These are phyloP conservation scores for Diplocarpon mali DNA, from an alignment of 2,329 filamentous ascomycete genomes.

Conservation along the genomic window DNA sequence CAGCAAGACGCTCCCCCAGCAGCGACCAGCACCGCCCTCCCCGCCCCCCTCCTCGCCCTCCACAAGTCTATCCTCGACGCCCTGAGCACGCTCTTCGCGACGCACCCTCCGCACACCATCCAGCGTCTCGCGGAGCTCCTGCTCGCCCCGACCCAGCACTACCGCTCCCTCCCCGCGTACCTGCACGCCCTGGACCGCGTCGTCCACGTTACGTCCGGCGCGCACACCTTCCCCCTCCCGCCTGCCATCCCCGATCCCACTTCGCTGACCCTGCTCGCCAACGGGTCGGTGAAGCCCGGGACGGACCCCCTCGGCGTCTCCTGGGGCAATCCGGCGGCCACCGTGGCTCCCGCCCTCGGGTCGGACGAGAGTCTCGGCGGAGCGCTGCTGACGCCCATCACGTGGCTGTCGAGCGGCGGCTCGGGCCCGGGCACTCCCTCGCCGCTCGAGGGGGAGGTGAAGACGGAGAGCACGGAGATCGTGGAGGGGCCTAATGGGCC, in stretches of 20 bases:
- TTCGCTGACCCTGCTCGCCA: constrained; percentile 41
- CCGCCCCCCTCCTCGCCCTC: constrained; percentile 52
- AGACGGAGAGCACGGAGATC: constrained; percentile 66
- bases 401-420: constrained; percentile 54
- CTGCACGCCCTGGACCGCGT: constrained; percentile 85
- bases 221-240: constrained; percentile 73
- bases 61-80: constrained; percentile 49
- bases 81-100: constrained; percentile 55
- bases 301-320: constrained; percentile 31
- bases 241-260: constrained; percentile 49
- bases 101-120: constrained; percentile 78
- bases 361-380: constrained; percentile 85
- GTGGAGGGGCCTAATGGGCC: constrained; percentile 72
- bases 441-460: constrained; percentile 47
- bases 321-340: constrained; percentile 37
- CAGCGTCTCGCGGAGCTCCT: constrained; percentile 86
- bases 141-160: constrained; percentile 64
- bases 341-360: constrained; percentile 37
- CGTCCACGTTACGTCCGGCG: constrained; percentile 75
- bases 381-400: constrained; percentile 84
- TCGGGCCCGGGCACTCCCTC: constrained; percentile 22
- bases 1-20: constrained; percentile 51
- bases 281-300: constrained; percentile 39
- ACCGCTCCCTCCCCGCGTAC: constrained; percentile 71
- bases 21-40: constrained; percentile 38